A percentile compares a stretch with the other conserved stretches of the same genome.
Evolutionary conservation across 768 basidiomycete species (phyloP).

Genomic region (Boletales sp.): DNA sequence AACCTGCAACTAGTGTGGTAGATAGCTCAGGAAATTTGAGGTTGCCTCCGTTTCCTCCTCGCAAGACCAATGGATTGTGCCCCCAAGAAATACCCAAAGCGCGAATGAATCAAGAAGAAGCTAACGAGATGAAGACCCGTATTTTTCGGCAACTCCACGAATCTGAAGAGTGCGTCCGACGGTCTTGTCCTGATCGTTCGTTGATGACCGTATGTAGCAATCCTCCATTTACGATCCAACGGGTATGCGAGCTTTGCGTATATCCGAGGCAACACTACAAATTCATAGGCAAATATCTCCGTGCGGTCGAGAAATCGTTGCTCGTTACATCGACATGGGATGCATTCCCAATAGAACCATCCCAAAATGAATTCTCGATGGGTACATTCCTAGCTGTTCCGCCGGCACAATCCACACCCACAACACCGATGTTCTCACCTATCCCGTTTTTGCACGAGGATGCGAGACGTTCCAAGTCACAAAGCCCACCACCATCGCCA

Average conservation of each 20-base stretch:
- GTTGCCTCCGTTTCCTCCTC: slow-evolving; percentile 69
- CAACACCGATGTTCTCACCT: slow-evolving; percentile 82
- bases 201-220: slow-evolving; percentile 31
- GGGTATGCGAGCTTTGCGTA: slow-evolving; percentile 77
- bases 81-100: slow-evolving; percentile 52
- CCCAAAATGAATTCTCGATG: slow-evolving; percentile 25
- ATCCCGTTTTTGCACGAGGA: slow-evolving; percentile 86
- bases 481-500: slow-evolving; percentile 76
- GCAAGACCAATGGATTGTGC: slow-evolving; percentile 47
- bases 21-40: slow-evolving; percentile 55
- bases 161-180: slow-evolving; percentile 62
- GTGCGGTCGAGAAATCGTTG: slow-evolving; percentile 77
- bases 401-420: slow-evolving; percentile 53
- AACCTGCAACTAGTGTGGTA: slow-evolving; percentile 31
- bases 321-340: slow-evolving; percentile 81
- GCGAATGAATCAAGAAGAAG: slow-evolving; percentile 60
- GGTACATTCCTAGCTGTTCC: slow-evolving; percentile 40
- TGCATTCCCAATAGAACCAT: slow-evolving; percentile 54
- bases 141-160: slow-evolving; percentile 67
- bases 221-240: slow-evolving; percentile 87
- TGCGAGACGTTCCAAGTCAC: slow-evolving; percentile 74
- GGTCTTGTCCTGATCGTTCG: background rate
- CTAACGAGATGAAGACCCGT: slow-evolving; percentile 48
- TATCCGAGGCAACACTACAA: slow-evolving; percentile 70
- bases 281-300: slow-evolving; percentile 80